Conservation (phyloP, 2,329 filamentous ascomycete genomes). For the Pseudogymnoascus sp. region DNA sequence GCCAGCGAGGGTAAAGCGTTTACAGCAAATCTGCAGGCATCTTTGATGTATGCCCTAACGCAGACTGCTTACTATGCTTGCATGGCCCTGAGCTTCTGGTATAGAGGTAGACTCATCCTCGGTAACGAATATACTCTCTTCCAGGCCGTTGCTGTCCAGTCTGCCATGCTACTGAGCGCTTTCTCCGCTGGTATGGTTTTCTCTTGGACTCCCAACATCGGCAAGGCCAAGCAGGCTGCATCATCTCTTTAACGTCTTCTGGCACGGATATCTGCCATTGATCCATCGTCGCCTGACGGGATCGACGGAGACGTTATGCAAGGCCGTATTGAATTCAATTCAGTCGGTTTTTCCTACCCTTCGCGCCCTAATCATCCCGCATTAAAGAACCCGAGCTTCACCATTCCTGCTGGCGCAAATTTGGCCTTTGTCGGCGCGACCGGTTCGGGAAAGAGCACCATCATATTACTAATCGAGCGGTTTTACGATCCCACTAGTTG, state of each 20-base stretch:
- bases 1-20: constrained; percentile 21
- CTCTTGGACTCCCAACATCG: constrained; percentile 31
- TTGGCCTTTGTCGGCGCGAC: constrained; percentile 48
- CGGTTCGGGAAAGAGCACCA: constrained; percentile 54
- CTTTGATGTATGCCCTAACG: constrained; percentile 27
- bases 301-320: constrained; percentile 10
- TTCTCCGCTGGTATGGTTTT: constrained; percentile 69
- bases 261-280: constrained; percentile 31
- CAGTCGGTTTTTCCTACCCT: too few species aligned
- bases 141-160: constrained; percentile 66
- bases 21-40: constrained; percentile 10
- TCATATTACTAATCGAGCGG: constrained; percentile 46
- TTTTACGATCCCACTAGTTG: constrained; percentile 38
- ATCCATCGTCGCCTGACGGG: constrained; percentile 36
- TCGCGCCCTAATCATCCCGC: too few species aligned
- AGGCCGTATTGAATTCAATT: too few species aligned
- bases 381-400: constrained; percentile 17
- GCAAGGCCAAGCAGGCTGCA: constrained; percentile 40
- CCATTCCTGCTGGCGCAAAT: constrained; percentile 49
- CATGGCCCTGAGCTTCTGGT: constrained; percentile 37
- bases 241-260: constrained; percentile 44
- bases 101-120: constrained; percentile 64
- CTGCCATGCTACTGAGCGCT: constrained; percentile 63
- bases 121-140: constrained; percentile 54
- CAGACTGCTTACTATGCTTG: constrained; percentile 27